phyloP scores from a whole-genome alignment of 495 filamentous ascomycete genomes.

The Delitschia confertaspora region DNA sequence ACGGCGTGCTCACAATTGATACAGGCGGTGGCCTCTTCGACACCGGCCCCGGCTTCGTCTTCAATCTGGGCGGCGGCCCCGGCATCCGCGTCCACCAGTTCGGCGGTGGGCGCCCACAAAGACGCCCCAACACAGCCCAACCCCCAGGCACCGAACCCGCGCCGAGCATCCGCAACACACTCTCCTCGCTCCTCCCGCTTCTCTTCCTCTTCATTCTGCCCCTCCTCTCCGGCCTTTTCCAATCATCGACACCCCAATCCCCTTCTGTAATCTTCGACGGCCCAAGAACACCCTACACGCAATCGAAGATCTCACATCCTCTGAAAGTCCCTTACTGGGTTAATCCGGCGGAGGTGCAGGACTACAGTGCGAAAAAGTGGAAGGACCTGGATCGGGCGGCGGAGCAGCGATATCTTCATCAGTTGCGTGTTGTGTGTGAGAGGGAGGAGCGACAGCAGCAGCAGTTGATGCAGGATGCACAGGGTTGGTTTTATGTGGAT shows the following conservation, averaged over 20 bases:
- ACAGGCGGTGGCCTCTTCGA: constrained; percentile 49
- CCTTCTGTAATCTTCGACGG: constrained; percentile 65
- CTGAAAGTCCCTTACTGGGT: constrained; percentile 75
- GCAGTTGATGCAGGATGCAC: constrained; percentile 64
- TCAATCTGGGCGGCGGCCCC: constrained; percentile 60
- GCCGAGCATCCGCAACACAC: constrained; percentile 13
- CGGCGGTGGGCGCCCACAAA: constrained; percentile 32
- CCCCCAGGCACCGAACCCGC: constrained; percentile 14
- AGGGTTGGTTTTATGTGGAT: constrained; percentile 83
- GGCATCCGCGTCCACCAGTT: constrained; percentile 53
- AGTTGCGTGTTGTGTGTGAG: constrained; percentile 61
- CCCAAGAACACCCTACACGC: constrained; percentile 57
- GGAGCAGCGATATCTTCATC: constrained; percentile 60
- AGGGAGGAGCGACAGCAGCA: constrained; percentile 52
- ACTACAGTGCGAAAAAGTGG: constrained; percentile 57
- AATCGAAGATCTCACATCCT: constrained; percentile 58
- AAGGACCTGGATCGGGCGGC: constrained; percentile 65
- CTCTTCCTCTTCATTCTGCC: constrained; percentile 62
- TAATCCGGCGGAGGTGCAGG: constrained; percentile 65
- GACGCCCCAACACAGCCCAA: constrained; percentile 30
- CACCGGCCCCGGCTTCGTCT: constrained; percentile 76
- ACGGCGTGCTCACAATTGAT: constrained; percentile 15
- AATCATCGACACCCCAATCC: constrained; percentile 45
- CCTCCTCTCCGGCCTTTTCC: constrained; percentile 72
- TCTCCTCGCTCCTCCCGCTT: constrained; percentile 68